Base-by-base conservation (phyloP, 345 rosid species). In the Cardamine occulta region DNA sequence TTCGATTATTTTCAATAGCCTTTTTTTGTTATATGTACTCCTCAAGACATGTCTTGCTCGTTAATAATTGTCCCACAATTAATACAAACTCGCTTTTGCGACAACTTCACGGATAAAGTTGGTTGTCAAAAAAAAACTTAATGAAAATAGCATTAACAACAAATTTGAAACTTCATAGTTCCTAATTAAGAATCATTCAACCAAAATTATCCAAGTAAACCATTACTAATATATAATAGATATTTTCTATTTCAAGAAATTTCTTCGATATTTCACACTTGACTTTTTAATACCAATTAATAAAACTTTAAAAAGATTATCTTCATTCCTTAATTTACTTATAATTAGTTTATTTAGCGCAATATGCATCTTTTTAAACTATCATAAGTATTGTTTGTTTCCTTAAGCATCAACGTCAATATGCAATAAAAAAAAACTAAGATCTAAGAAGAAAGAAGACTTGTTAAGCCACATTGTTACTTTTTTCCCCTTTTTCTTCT, bases 21-120 rank as follows among this genome's bases (percentile, higher is more conserved):
- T 7, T 7, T 66, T 35, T 45, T 39, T 45, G 66, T 55, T 76
- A 76, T n/a, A 18, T 54, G 80, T 70, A 63, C 75, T 62, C 44
- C 19, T 70, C 80, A 76, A 70, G 64, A n/a, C 74, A 68, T 68
- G 74, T 68, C 63, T 76, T 68, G n/a, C 37, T 76, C 65, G 31
- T 18, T 34, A 70, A 54, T 76, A 63, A 69, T 76, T 76, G 59
- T 45, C 52, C 40, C 15, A n/a, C 71, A 55, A 69, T 67, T 14
- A 37, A 26, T 54, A 4, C 4, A 18, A 23, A 19, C 23, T 69
- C 29, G 32, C 70, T 76, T 62, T 76, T 69, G 56, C 49, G 64
- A 76, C 70, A 76, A 68, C 68, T 40, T 68, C 63, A 68, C 79
- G 74, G 63, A 61, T 69, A 69, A 28, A 60, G 64, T 40, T 68